Conservation (phyloP, 164 flowering plant genomes). For the Houttuynia cordata region DNA sequence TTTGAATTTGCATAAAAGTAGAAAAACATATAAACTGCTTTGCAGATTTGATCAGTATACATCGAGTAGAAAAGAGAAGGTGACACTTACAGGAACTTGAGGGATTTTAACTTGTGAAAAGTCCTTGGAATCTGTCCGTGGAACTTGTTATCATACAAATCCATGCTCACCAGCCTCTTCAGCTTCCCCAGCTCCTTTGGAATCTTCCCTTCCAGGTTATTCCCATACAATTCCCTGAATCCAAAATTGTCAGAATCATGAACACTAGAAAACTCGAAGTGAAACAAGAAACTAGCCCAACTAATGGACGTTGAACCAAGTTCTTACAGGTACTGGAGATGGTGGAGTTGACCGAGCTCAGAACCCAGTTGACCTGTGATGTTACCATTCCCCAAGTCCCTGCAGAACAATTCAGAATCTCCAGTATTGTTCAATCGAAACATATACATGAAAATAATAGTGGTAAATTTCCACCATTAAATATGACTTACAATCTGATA, state of each 20-base stretch:
- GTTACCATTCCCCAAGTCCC: slow-evolving; percentile 78
- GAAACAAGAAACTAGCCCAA: background rate
- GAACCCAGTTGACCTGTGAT: slow-evolving; percentile 66
- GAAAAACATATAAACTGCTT: background rate
- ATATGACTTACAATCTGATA: slow-evolving; percentile 46
- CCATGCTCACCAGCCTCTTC: slow-evolving; percentile 65
- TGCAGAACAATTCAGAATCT: slow-evolving; percentile 14
- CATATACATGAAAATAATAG: background rate
- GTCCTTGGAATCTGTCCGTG: slow-evolving; percentile 63
- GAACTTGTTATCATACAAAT: slow-evolving; percentile 51
- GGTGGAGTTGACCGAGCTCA: slow-evolving; percentile 57
- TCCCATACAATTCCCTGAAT: slow-evolving; percentile 70
- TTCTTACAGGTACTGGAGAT: slow-evolving; percentile 58
- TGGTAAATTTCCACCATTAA: slow-evolving; percentile 60
- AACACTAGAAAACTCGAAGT: background rate
- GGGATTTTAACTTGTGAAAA: slow-evolving; percentile 52
- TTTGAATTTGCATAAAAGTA: background rate
- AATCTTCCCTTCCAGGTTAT: slow-evolving; percentile 48
- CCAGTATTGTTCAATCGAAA: no score
- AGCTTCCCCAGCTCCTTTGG: slow-evolving; percentile 68
- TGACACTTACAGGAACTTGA: slow-evolving; percentile 55
- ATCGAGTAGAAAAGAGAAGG: background rate
- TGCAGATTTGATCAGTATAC: background rate
- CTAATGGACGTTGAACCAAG: background rate
- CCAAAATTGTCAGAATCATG: no score